phyloP scores from a whole-genome alignment of 345 rosid species.

The Litchi chinensis region DNA sequence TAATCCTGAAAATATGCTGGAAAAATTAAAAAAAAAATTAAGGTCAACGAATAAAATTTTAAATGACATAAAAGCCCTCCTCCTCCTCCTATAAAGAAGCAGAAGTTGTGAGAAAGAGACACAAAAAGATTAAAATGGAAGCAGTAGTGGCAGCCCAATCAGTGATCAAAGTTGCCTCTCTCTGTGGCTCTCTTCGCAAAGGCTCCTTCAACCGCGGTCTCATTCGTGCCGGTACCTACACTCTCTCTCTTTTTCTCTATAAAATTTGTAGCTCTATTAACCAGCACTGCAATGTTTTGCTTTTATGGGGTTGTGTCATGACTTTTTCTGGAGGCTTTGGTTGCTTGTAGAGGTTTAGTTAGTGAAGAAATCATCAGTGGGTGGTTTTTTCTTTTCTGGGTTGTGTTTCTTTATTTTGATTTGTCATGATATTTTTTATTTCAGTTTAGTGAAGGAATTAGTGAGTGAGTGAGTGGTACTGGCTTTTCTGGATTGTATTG shows the following conservation, averaged over 20 bases:
- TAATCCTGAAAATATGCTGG: too few species aligned
- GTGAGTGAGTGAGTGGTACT: too few species aligned
- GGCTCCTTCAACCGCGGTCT: slow-evolving; percentile 72
- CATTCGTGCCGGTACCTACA: slow-evolving; percentile 56
- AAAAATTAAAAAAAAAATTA: too few species aligned
- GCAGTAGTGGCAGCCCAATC: slow-evolving; percentile 40
- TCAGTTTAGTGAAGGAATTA: too few species aligned
- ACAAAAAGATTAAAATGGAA: slow-evolving; percentile 35
- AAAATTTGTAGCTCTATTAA: not conserved
- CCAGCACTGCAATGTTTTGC: not conserved
- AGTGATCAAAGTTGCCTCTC: slow-evolving; percentile 63
- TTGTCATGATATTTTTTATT: too few species aligned
- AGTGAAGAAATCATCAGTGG: too few species aligned
- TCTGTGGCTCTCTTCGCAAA: slow-evolving; percentile 83
- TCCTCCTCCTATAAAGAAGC: not conserved
- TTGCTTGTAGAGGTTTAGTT: too few species aligned
- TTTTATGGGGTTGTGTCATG: too few species aligned
- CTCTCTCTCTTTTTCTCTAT: not conserved
- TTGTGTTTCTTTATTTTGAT: not conserved
- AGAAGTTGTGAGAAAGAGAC: not conserved
- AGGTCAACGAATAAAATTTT: too few species aligned
- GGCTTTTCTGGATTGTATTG: not conserved
- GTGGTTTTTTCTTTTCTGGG: not conserved
- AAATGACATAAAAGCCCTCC: too few species aligned
- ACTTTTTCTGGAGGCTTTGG: too few species aligned